These are phyloP conservation scores for Trichosporon sp. DNA, from an alignment of 1,284 basidiomycete species.

Conservation along the genomic window DNA sequence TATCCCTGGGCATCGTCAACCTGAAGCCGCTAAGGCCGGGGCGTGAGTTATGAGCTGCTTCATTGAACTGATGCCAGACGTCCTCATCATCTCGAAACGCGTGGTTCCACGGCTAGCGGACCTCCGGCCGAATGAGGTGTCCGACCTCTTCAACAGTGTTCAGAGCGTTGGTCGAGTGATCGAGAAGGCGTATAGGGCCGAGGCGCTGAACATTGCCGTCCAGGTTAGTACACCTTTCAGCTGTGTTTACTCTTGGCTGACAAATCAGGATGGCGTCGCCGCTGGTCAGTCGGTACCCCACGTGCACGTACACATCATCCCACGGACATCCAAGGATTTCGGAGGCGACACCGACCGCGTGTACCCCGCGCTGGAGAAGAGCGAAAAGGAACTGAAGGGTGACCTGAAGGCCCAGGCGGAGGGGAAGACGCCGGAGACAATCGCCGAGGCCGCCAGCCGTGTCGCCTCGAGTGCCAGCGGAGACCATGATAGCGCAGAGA, in stretches of 20 bases:
- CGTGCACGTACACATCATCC: constrained; percentile 86
- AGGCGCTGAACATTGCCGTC: constrained; percentile 74
- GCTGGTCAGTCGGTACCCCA: constrained; percentile 86
- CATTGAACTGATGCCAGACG: constrained; percentile 64
- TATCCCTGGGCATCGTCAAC: constrained; percentile 84
- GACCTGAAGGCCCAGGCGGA: constrained; percentile 22
- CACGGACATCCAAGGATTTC: constrained; percentile 67
- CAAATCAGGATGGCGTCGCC: constrained; percentile 72
- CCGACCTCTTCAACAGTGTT: constrained; percentile 75
- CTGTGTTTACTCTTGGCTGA: neutral
- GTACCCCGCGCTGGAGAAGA: constrained; percentile 73
- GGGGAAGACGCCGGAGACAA: constrained; percentile 3
- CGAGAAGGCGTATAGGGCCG: constrained; percentile 55
- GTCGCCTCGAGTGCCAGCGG: neutral
- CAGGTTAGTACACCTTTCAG: constrained; percentile 63
- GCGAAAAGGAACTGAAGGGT: constrained; percentile 59
- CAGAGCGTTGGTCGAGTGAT: constrained; percentile 59
- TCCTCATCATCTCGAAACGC: constrained; percentile 79
- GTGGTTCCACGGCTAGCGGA: constrained; percentile 75
- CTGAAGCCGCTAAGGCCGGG: constrained; percentile 90
- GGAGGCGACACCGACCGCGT: constrained; percentile 69
- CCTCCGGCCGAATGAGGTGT: constrained; percentile 69
- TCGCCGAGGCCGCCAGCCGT: neutral
- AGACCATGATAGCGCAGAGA: neutral
- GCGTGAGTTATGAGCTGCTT: constrained; percentile 64